These are phyloP conservation scores for Coniochaeta sp. DNA, from an alignment of 2,329 filamentous ascomycete genomes.

Conservation along the genomic window DNA sequence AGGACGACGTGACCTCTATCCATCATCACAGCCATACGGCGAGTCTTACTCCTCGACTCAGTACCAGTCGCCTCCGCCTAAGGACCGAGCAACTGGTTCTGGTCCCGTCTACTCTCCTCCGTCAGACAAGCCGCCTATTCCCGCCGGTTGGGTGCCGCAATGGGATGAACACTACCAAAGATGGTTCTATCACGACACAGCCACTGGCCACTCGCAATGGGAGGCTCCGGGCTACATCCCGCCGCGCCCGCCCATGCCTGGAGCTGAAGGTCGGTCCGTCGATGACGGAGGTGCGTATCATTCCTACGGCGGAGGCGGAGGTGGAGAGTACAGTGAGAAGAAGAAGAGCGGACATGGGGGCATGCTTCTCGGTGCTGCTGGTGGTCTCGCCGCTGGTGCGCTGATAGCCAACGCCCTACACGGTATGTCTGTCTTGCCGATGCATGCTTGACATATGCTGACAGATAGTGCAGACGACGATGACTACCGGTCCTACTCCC, in stretches of 20 bases:
- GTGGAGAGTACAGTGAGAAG: slow-evolving; percentile 16
- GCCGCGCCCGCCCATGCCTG: slow-evolving; percentile 10
- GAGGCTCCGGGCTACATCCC: slow-evolving; percentile 28
- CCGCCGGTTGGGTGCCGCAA: slow-evolving; percentile 46
- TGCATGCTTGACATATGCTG: neutral
- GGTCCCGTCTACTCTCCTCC: slow-evolving; percentile 16
- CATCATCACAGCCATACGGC: neutral
- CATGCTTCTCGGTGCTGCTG: slow-evolving; percentile 47
- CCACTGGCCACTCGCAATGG: slow-evolving; percentile 50
- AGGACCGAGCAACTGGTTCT: slow-evolving; percentile 9
- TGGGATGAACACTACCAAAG: slow-evolving; percentile 46
- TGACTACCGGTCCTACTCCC: slow-evolving; percentile 13
- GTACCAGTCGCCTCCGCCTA: slow-evolving; percentile 2
- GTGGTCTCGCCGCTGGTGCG: slow-evolving; percentile 49
- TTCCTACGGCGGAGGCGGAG: slow-evolving; percentile 3
- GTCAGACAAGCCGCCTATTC: slow-evolving; percentile 33
- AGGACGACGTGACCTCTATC: neutral
- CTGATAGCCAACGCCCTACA: slow-evolving; percentile 43
- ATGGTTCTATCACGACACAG: slow-evolving; percentile 50
- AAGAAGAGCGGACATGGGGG: slow-evolving; percentile 37
- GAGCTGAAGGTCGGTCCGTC: slow-evolving; percentile 1
- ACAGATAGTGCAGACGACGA: slow-evolving; percentile 16
- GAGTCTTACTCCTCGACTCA: neutral
- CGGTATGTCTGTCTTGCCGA: slow-evolving; percentile 29
- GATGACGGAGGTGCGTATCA: slow-evolving; percentile 6